A percentile compares a stretch with the other conserved stretches of the same genome.
These are phyloP conservation scores for Apiotrichum siamense DNA, from an alignment of 1,284 basidiomycete genomes.

Conservation along the genomic window DNA sequence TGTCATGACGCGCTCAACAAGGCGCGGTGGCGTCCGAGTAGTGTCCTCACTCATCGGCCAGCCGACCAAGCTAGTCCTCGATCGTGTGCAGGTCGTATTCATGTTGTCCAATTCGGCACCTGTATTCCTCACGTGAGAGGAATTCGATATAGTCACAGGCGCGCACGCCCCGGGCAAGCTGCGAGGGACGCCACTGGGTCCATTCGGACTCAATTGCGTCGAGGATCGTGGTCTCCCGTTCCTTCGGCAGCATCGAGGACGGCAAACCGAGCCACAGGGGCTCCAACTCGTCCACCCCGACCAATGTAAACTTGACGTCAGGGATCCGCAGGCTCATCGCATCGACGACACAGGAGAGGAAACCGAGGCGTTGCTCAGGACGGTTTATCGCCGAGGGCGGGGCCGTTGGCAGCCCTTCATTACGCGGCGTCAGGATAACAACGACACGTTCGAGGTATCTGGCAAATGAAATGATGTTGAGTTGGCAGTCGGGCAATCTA, in stretches of 20 bases:
- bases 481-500: neutral
- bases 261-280: neutral
- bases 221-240: neutral
- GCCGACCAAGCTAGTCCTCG: neutral
- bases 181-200: neutral
- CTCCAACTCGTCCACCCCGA: neutral
- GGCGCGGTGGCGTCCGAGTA: too few relatives aligned
- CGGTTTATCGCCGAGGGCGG: neutral
- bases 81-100: conserved; percentile 1
- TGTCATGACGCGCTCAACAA: too few relatives aligned
- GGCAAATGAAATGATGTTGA: neutral
- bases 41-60: too few relatives aligned
- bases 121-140: neutral
- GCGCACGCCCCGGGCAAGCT: neutral
- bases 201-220: neutral
- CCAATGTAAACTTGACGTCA: neutral
- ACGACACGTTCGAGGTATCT: neutral
- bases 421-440: neutral
- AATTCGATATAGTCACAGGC: neutral
- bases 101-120: neutral
- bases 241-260: neutral
- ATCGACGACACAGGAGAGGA: neutral
- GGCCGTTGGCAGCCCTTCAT: neutral
- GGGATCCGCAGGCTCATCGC: neutral
- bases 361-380: neutral